Evolutionary conservation across 2,329 filamentous ascomycete species (phyloP).

Genomic region (Epichloe scottii): DNA sequence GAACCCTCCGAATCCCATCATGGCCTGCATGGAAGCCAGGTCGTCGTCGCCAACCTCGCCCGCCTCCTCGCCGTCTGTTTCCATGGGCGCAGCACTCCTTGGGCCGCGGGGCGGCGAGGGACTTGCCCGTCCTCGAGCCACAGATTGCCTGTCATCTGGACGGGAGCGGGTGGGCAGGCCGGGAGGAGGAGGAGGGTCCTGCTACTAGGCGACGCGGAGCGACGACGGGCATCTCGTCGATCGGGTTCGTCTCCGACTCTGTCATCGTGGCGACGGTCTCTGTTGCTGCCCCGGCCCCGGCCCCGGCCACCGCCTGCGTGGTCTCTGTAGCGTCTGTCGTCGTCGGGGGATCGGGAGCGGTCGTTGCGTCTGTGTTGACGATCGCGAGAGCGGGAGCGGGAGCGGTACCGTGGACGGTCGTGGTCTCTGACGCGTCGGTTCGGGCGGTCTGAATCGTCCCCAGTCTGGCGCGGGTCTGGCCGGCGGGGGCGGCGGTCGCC

Average conservation of each 20-base stretch:
- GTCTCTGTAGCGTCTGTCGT: slow-evolving; percentile 6
- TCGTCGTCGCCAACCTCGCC: slow-evolving; percentile 30
- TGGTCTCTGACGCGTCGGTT: slow-evolving; percentile 18
- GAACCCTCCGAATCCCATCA: slow-evolving; percentile 87
- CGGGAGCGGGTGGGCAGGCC: slow-evolving; percentile 22
- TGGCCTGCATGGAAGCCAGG: slow-evolving; percentile 60
- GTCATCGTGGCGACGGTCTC: slow-evolving; percentile 18
- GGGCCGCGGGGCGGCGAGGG: slow-evolving; percentile 7
- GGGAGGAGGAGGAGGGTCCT: slow-evolving; percentile 12
- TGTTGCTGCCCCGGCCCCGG: slow-evolving; percentile 10
- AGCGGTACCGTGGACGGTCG: slow-evolving; percentile 17
- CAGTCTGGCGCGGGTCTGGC: slow-evolving; percentile 46
- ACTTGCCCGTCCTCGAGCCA: slow-evolving; percentile 12
- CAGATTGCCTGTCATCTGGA: slow-evolving; percentile 7
- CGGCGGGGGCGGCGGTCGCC: slow-evolving; percentile 22
- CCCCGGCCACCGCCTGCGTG: slow-evolving; percentile 3
- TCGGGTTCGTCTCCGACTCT: slow-evolving; percentile 11
- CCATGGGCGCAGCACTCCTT: slow-evolving; percentile 13
- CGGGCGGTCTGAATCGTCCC: slow-evolving; percentile 40
- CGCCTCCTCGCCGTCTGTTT: slow-evolving; percentile 15
- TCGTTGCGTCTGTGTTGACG: slow-evolving; percentile 21
- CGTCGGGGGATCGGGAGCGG: slow-evolving; percentile 14
- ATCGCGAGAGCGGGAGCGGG: slow-evolving; percentile 14
- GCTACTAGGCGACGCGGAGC: slow-evolving; percentile 24
- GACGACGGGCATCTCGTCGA: slow-evolving; percentile 18